Evolutionary conservation across 164 flowering plant genomes (phyloP).

Genomic region (Vitis rupestris): DNA sequence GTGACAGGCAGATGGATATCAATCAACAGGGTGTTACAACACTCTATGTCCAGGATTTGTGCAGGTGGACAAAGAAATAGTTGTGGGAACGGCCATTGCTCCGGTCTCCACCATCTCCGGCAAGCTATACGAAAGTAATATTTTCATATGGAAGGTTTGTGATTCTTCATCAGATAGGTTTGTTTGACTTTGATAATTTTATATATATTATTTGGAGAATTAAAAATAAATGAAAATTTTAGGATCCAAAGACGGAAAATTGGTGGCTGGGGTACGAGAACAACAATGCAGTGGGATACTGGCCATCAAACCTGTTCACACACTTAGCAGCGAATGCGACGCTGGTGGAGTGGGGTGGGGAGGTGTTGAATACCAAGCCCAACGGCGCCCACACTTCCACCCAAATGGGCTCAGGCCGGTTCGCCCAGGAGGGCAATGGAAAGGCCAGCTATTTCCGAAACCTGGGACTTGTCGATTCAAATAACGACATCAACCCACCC

Average conservation of each 20-base stretch:
- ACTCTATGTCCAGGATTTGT: slow-evolving; percentile 3
- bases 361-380: slow-evolving; percentile 26
- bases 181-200: neutral
- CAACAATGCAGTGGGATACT: slow-evolving; percentile 39
- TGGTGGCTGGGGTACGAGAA: slow-evolving; percentile 51
- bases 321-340: slow-evolving; percentile 30
- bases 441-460: slow-evolving; percentile 18
- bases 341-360: slow-evolving; percentile 44
- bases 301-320: slow-evolving; percentile 42
- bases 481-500: neutral
- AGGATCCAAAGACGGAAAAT: slow-evolving; percentile 29
- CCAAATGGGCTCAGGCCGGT: slow-evolving; percentile 24
- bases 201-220: neutral
- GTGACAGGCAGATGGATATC: neutral
- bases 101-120: neutral
- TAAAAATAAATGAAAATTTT: neutral
- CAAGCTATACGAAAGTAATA: neutral
- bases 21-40: slow-evolving; percentile 4
- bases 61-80: neutral
- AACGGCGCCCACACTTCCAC: slow-evolving; percentile 33
- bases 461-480: slow-evolving; percentile 15
- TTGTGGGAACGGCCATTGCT: neutral
- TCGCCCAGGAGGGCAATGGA: slow-evolving; percentile 17
- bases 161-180: too few species aligned
- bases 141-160: neutral